phyloP scores from a whole-genome alignment of 345 rosid species.

The Salix udensis region DNA sequence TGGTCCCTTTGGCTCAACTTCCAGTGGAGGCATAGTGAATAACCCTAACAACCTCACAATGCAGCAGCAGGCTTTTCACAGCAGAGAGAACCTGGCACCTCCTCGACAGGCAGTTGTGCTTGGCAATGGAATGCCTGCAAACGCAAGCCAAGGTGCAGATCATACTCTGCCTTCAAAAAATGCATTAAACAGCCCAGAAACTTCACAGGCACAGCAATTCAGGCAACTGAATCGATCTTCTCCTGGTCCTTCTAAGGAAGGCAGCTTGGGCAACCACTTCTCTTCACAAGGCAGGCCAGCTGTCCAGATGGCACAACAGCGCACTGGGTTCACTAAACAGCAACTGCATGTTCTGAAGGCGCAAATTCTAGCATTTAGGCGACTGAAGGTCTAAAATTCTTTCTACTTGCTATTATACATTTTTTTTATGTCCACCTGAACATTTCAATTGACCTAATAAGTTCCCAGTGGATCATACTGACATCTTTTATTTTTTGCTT shows the following conservation, averaged over 20 bases:
- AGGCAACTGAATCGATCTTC: slow-evolving; percentile 61
- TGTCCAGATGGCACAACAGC: slow-evolving; percentile 54
- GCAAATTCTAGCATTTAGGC: slow-evolving; percentile 91
- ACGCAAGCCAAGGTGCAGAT: slow-evolving; percentile 47
- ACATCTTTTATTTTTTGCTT: slow-evolving; percentile 24
- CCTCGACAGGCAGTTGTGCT: slow-evolving; percentile 45
- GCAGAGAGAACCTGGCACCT: slow-evolving; percentile 62
- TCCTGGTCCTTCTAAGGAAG: slow-evolving; percentile 48
- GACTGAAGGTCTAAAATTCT: slow-evolving; percentile 66
- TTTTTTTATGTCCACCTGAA: neutral
- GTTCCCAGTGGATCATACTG: neutral
- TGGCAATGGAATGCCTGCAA: slow-evolving; percentile 69
- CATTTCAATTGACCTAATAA: neutral
- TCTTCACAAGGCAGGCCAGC: slow-evolving; percentile 52
- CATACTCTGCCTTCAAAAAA: slow-evolving; percentile 52
- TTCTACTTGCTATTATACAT: neutral
- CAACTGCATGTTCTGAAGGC: slow-evolving; percentile 98
- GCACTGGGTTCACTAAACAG: slow-evolving; percentile 75
- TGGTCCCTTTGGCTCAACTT: slow-evolving; percentile 53
- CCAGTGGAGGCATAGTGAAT: slow-evolving; percentile 45
- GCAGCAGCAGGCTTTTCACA: slow-evolving; percentile 61
- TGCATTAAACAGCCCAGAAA: slow-evolving; percentile 45
- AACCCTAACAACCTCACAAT: slow-evolving; percentile 38
- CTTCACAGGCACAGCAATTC: slow-evolving; percentile 54
- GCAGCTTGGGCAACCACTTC: slow-evolving; percentile 33